Evolutionary conservation across 768 basidiomycete species (phyloP), one percentile per base, ranked within the genome.

Genomic region (Aureoboletus auriporus): DNA sequence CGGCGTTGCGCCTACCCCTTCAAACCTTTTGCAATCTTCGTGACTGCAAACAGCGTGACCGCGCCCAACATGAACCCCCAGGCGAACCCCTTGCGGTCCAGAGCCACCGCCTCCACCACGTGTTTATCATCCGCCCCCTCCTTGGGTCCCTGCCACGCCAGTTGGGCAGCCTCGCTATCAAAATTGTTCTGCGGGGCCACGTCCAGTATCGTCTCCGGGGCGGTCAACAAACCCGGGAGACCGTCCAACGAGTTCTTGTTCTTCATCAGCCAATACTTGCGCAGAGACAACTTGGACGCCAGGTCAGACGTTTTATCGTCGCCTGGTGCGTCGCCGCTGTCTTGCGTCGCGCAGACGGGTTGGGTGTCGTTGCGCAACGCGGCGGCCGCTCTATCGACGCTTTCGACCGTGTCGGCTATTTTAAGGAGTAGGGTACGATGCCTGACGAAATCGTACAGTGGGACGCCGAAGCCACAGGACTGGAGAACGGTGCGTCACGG

Each of bases 401-500:
- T 41, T 60, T 85, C 82, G 39, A 68, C 68, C 53, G 63, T 71
- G 7, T 62, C 61, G 7, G 62, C 60, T 56, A 64, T 67, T 16
- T 75, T 70, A 28, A 71, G 65, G 26, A 82, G 76, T 14, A 71
- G 75, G 1, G 72, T 76, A 29, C 84, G 81, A 46, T 83, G 78
- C 26, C 71, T 68, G 46, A 75, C 68, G 64, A 82, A 86, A 38
- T 75, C 70, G 60, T 79, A 85, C 52, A 77, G 70, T 5, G 85
- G 84, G 23, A 87, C 79, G 5, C 75, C 75, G 51, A 70, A 86
- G 16, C 85, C 83, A 53, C 84, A 88, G 1, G 83, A 83, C 84
- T 86, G 58, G n/a, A 28, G 17, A 23, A 13, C 23, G 11, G 9
- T 34, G 14, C n/a, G 16, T 9, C 14, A 13, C 9, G 20, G 23